Base-by-base conservation (phyloP, 2,329 filamentous ascomycete genomes). In the Periconia sp. region DNA sequence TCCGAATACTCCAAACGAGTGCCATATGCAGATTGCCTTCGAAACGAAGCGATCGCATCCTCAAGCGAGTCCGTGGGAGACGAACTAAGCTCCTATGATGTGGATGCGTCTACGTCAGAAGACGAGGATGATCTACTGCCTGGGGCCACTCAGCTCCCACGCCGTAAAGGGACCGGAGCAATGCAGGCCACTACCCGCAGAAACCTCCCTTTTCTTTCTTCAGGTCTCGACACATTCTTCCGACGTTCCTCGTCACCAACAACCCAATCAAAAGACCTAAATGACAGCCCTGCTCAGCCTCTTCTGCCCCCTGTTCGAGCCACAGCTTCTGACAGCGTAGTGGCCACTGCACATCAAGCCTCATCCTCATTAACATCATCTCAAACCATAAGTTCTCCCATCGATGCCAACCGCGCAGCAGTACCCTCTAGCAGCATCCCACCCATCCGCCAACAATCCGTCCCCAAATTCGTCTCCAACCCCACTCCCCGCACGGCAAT, bases 401-500 rank as follows among this genome's bases (percentile, higher is more conserved):
- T 37, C 33, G 23, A 27, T 27, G 3, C 33, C 33, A 37, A 37
- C 33, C 33, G 15, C 13, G 33, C 33, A 37, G 10, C 11, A 13
- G 15, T n/a, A n/a, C 15, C 33, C 11, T 14, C 43, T 62, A 1
- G 55, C 46, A 9, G 20, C 56, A 2, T 83, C 7, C 72, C 73
- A 14, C 71, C 82, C 9, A 82, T 82, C 1, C 76, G 81, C 6
- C 80, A 84, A 49, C 77, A 81, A 19, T 87, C 84, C 1, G 75
- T 80, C 17, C 79, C 82, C 43, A 84, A 84, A 37, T 93, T 93
- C 69, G 88, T 86, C 0, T 92, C 88, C 47, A 85, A 84, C 6
- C 85, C 89, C 0, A 85, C 90, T 1, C 90, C 90, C 0, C 84
- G 88, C 59, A 87, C 89, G 1, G 83, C 81, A 55, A 81, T 91